Evolutionary conservation across 2,329 filamentous ascomycete species (phyloP).

Genomic region (Penicillium capsulatum): DNA sequence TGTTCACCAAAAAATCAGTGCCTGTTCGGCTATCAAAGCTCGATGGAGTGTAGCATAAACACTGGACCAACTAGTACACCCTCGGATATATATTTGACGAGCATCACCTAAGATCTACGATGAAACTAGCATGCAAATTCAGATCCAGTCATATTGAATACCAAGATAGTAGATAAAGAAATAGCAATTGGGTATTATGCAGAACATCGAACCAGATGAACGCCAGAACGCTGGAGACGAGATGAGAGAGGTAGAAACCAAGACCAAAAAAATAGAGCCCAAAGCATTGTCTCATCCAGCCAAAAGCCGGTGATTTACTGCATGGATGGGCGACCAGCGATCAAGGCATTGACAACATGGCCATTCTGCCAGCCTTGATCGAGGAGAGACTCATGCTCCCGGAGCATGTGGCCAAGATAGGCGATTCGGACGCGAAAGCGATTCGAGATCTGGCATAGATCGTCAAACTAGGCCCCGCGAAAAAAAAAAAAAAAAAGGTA

Average conservation of each 20-base stretch:
- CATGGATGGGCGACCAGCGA: conserved; percentile 43
- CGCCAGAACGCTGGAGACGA: conserved; percentile 19
- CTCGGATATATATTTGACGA: too few species aligned
- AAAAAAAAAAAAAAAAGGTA: conserved; percentile 1
- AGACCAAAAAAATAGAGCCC: too few species aligned
- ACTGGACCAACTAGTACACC: too few species aligned
- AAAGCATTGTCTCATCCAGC: too few species aligned
- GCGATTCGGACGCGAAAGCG: conserved; percentile 64
- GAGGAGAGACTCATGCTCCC: conserved; percentile 60
- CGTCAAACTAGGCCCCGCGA: conserved; percentile 5
- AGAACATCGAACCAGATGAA: conserved; percentile 10
- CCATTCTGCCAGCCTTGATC: conserved; percentile 72
- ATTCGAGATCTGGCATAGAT: conserved; percentile 57
- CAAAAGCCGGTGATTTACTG: background rate
- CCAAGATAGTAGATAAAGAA: background rate
- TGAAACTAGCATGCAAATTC: too few species aligned
- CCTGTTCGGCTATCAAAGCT: too few species aligned
- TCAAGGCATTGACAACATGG: conserved; percentile 72
- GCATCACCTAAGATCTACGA: too few species aligned
- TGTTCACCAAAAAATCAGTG: too few species aligned
- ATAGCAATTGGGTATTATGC: conserved; percentile 27
- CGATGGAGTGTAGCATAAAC: too few species aligned
- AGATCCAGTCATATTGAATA: background rate
- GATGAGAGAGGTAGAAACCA: background rate
- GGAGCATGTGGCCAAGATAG: conserved; percentile 76